Base-by-base conservation (phyloP, 116 monocot genomes). In the Papilionanthe hybrid region DNA sequence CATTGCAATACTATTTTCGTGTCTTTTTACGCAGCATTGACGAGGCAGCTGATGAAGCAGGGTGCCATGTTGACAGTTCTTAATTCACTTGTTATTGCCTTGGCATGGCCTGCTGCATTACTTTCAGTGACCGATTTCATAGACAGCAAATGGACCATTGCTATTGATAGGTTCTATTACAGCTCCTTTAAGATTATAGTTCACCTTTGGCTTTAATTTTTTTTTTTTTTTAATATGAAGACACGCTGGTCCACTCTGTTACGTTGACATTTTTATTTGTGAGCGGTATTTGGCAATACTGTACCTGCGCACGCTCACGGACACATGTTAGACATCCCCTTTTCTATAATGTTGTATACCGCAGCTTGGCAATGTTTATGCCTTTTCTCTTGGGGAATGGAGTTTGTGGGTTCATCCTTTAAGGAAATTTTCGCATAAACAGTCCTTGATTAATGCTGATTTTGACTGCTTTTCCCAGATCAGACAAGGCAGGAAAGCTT, bases 61-160 rank as follows among this genome's bases (percentile, higher is more conserved):
- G 99, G 99, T 81, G 99, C 99, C 58, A 99, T 99, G 99, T 79
- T 93, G 91, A 99, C 99, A 56, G 99, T 99, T 72, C 78, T 99
- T 48, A 86, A 86, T 77, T 43, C 87, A 75, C 91, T 99, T 86
- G 79, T 99, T 79, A 71, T 90, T 18, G 99, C 99, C 72, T 78
- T 99, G 65, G 95, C 93, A 74, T 95, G 93, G 93, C 99, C 99
- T 66, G 93, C 99, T 82, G 79, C 85, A 53, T 86, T 99, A 79
- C 88, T 99, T 76, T 20, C 92, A 68, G 99, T 91, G 72, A 93
- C 95, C 20, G 84, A 89, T 91, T 92, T 91, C 63, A 99, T 99
- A 81, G 99, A 99, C 75, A 90, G 99, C 87, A 95, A 94, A 87
- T 99, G 99, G 99, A 81, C 99, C 41, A 90, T 99, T 78, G 93